phyloP scores from a whole-genome alignment of 495 filamentous ascomycete species.

The Lasiosphaeria ovina region DNA sequence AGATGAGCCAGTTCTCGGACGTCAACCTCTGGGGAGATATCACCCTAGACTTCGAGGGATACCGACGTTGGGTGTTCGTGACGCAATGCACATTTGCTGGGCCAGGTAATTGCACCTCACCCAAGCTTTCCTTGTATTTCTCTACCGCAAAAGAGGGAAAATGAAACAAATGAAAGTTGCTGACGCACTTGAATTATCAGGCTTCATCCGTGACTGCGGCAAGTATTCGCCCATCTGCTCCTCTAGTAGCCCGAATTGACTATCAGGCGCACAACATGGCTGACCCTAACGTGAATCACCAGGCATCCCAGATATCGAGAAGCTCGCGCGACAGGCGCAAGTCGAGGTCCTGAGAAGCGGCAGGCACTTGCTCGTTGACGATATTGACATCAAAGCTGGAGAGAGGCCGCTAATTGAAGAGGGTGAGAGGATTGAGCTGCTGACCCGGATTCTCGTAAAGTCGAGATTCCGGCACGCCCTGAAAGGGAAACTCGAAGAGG shows the following conservation, averaged over 20 bases:
- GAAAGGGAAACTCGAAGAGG: conserved; percentile 13
- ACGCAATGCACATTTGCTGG: background rate
- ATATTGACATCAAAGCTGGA: background rate
- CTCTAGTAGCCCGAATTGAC: too few relatives aligned
- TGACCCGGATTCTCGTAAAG: conserved; percentile 7
- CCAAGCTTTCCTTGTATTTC: background rate
- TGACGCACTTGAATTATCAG: background rate
- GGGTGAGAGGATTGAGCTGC: conserved; percentile 10
- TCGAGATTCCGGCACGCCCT: conserved; percentile 1
- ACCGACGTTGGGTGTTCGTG: background rate
- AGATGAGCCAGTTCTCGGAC: background rate
- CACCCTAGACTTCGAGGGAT: background rate
- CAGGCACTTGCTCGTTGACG: background rate
- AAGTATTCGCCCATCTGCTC: background rate
- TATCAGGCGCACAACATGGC: too few relatives aligned
- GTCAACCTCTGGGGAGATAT: background rate
- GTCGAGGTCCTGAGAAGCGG: background rate
- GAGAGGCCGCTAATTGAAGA: background rate
- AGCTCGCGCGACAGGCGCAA: conserved; percentile 3
- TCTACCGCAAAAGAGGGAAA: too few relatives aligned
- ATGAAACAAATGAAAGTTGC: background rate
- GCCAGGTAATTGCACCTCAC: background rate
- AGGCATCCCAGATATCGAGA: conserved; percentile 15
- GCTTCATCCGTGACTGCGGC: conserved; percentile 18
- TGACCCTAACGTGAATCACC: too few relatives aligned